Evolutionary conservation across 805 yeast species (phyloP).

Genomic region (Teunomyces cretensis): DNA sequence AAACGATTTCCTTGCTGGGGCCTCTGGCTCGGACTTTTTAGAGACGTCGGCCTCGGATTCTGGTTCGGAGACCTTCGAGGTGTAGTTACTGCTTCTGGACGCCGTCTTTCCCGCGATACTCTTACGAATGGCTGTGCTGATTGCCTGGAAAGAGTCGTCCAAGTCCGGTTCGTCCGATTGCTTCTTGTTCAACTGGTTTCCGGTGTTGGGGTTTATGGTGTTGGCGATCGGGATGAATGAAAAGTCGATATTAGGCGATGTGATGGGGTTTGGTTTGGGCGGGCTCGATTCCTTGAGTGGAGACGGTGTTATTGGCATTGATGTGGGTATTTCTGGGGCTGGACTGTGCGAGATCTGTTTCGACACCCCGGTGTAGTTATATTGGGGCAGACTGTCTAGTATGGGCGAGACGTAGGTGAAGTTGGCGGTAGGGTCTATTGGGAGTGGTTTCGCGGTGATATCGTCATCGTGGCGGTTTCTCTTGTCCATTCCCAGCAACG

Average conservation of each 20-base stretch:
- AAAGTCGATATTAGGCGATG: slow-evolving; percentile 20
- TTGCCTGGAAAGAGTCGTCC: slow-evolving; percentile 48
- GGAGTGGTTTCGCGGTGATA: not conserved
- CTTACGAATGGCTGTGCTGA: slow-evolving; percentile 46
- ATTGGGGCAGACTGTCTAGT: slow-evolving; percentile 2
- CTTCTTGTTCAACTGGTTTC: not conserved
- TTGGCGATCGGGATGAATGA: slow-evolving; percentile 24
- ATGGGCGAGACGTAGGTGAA: slow-evolving; percentile 7
- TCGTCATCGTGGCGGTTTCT: slow-evolving; percentile 1
- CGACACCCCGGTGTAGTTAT: not conserved
- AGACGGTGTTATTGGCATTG: slow-evolving; percentile 4
- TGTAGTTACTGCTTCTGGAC: slow-evolving; percentile 4
- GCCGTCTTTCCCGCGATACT: slow-evolving; percentile 38
- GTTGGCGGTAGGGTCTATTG: slow-evolving; percentile 5
- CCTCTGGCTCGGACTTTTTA: not conserved
- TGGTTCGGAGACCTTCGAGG: not conserved
- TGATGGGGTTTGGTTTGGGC: slow-evolving; percentile 6
- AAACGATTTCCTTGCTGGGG: slow-evolving; percentile 7
- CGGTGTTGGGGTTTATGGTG: slow-evolving; percentile 12
- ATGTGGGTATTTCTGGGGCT: not conserved
- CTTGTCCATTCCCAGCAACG: slow-evolving; percentile 16
- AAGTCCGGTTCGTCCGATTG: not conserved
- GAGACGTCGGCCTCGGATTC: not conserved
- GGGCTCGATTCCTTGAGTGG: not conserved
- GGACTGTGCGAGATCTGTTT: not conserved